Conservation (phyloP, 306 rosid genomes). For the Inga leiocalycina region DNA sequence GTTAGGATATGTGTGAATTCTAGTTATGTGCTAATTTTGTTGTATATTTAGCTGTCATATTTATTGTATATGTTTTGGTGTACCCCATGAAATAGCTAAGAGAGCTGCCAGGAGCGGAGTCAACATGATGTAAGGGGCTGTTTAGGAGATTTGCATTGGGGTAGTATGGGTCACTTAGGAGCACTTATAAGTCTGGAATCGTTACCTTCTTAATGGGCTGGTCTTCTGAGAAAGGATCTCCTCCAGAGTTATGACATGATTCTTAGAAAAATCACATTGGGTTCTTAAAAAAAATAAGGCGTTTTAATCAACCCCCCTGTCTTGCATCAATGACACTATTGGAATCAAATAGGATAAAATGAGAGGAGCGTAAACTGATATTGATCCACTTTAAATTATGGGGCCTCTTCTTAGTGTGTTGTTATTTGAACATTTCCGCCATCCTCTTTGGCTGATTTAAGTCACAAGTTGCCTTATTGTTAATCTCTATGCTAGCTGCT, state of each 20-base stretch:
- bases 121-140: not conserved
- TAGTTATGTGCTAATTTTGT: not conserved
- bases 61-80: not conserved
- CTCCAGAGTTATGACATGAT: not conserved
- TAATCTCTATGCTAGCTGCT: conserved; percentile 8
- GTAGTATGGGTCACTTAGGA: not conserved
- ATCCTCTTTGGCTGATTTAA: conserved; percentile 10
- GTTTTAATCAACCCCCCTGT: not conserved
- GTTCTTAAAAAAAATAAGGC: not conserved
- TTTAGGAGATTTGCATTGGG: not conserved
- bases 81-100: not conserved
- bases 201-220: not conserved
- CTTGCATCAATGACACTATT: not conserved
- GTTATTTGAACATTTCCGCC: conserved; percentile 1
- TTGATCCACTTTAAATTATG: not conserved
- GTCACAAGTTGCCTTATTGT: conserved; percentile 21
- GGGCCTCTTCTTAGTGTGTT: not conserved
- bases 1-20: not conserved
- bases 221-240: not conserved
- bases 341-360: not conserved
- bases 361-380: not conserved
- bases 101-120: not conserved
- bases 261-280: not conserved
- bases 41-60: not conserved
- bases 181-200: not conserved